Base-by-base conservation (phyloP, 345 rosid genomes). In the Lumnitzera racemosa region DNA sequence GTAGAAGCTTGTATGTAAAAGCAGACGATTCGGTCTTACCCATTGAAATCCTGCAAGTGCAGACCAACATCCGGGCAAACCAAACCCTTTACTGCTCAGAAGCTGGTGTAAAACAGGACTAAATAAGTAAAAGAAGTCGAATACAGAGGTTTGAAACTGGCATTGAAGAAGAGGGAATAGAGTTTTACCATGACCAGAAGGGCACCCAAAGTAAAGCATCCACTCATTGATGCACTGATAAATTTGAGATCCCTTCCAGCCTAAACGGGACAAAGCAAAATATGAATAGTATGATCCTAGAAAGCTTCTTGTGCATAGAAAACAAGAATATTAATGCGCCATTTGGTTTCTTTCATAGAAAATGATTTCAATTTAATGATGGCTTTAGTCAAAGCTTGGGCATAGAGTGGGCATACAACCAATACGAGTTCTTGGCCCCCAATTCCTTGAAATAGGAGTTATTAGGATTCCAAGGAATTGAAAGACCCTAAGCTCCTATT, bases 161-260 rank as follows among this genome's bases (percentile, higher is more conserved):
- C 0, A 50, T 3, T 29, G n/a, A 17, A 13, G 11, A 57, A 13
- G 46, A 51, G 46, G 49, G 54, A 41, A 25, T 23, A 55, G 57
- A 43, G 46, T 20, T 57, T 62, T 66, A 86, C 88, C 86, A 76
- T 15, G 36, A 86, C 69, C 12, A 67, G 62, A 16, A 86, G 61
- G 46, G 79, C 68, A 46, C 83, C 84, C 55, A 81, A 13, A 15
- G 64, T 68, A 61, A 79, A 83, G 69, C 85, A 83, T 68, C 79
- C 85, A 10, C 73, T 67, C 84, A 79, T 83, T 1, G 83, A 67
- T 47, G 78, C 62, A 69, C 91, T 77, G 27, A 78, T 47, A 49
- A 66, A 94, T 70, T 73, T 86, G 62, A 90, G 94, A 70, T 94
- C 99, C 63, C 97, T 77, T 65, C 97, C 96, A 10, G 99, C 99